These are phyloP conservation scores for Tilletiopsis washingtonensis DNA, from an alignment of 1,284 basidiomycete species.

Conservation along the genomic window DNA sequence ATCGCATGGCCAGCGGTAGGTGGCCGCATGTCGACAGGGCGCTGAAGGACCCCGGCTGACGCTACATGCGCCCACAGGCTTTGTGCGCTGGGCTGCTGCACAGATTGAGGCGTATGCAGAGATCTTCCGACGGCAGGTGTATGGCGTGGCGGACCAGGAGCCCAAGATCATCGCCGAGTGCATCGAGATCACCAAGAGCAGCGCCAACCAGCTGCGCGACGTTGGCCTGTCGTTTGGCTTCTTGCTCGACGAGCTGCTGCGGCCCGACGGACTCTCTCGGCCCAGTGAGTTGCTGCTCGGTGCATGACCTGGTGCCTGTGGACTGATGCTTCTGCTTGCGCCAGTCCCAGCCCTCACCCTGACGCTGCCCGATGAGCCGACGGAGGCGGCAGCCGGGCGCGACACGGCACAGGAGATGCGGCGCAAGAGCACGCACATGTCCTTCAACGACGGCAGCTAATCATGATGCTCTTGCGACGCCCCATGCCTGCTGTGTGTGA, in stretches of 20 bases:
- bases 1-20: conserved; percentile 67
- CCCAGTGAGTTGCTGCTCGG: not conserved
- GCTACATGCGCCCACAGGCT: conserved; percentile 43
- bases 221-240: conserved; percentile 31
- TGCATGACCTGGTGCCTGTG: not conserved
- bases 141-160: conserved; percentile 51
- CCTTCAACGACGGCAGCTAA: no score
- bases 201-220: conserved; percentile 30
- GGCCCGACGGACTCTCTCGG: conserved; percentile 8
- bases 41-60: not conserved
- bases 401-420: conserved; percentile 18
- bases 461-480: no score
- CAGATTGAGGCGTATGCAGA: conserved; percentile 77
- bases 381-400: not conserved
- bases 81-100: conserved; percentile 86
- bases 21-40: not conserved
- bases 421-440: no score
- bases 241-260: conserved; percentile 15
- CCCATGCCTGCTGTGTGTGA: no score
- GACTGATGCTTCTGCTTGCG: not conserved
- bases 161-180: conserved; percentile 19
- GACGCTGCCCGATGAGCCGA: conserved; percentile 8
- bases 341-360: conserved; percentile 12
- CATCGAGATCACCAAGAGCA: conserved; percentile 21
- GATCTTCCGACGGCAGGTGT: conserved; percentile 84